These are phyloP conservation scores for Suillus clintonianus DNA, from an alignment of 768 basidiomycete genomes.

Conservation along the genomic window DNA sequence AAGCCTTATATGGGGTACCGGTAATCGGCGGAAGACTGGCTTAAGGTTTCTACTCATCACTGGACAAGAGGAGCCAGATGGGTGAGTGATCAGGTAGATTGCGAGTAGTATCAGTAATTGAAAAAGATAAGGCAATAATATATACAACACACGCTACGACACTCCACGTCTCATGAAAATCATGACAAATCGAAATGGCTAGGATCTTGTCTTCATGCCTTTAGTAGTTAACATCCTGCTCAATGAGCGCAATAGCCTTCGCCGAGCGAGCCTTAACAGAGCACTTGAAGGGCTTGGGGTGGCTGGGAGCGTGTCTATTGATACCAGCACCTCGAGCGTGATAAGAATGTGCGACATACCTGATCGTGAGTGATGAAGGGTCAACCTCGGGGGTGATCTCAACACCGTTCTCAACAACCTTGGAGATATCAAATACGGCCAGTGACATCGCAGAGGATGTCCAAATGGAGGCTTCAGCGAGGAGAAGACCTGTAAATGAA, in stretches of 20 bases:
- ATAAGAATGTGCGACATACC: constrained; percentile 35
- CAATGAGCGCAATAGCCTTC: constrained; percentile 55
- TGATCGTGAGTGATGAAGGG: constrained; percentile 63
- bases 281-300: constrained; percentile 66
- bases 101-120: background rate
- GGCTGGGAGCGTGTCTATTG: constrained; percentile 34
- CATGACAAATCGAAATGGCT: background rate
- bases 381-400: constrained; percentile 56
- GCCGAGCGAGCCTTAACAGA: constrained; percentile 60
- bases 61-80: too few species aligned
- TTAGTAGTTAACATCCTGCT: constrained; percentile 40
- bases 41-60: too few species aligned
- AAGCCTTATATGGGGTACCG: too few species aligned
- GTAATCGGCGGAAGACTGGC: too few species aligned
- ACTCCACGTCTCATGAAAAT: background rate
- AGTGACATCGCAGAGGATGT: constrained; percentile 44
- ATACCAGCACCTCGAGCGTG: background rate
- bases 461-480: constrained; percentile 55
- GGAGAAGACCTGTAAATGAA: constrained; percentile 42
- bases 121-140: background rate
- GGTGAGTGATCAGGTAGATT: too few species aligned
- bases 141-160: too few species aligned
- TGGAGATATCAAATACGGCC: constrained; percentile 50
- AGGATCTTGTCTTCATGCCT: background rate
- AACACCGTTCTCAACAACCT: constrained; percentile 44